A percentile compares a stretch with the other conserved stretches of the same genome.
Conservation (phyloP, 768 basidiomycete species). For the Trametes cingulata region DNA sequence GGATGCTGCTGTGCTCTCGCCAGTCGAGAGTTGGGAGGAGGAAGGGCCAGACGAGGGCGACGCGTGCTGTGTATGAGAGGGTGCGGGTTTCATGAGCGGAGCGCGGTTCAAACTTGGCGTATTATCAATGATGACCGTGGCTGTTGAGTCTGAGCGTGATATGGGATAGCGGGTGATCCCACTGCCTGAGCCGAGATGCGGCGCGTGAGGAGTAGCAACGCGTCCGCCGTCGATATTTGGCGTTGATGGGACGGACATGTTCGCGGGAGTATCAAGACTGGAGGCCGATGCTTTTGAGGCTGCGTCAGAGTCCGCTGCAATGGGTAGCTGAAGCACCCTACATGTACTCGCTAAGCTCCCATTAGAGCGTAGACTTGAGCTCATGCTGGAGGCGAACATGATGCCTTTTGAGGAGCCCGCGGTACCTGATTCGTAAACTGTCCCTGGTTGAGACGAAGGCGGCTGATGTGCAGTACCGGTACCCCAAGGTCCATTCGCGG, state of each 20-base stretch:
- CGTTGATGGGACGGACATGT: slow-evolving; percentile 5
- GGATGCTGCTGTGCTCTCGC: not conserved
- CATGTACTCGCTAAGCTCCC: slow-evolving; percentile 1
- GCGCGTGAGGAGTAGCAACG: slow-evolving; percentile 8
- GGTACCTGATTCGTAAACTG: too few species aligned
- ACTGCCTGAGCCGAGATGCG: slow-evolving; percentile 7
- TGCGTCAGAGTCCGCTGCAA: not conserved
- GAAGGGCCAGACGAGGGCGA: not conserved
- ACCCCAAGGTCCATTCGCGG: not conserved
- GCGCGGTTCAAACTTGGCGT: not conserved
- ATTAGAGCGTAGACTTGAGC: not conserved
- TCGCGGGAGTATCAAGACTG: slow-evolving; percentile 3
- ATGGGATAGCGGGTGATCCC: slow-evolving; percentile 15
- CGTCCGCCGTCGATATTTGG: not conserved
- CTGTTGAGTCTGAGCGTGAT: slow-evolving; percentile 17
- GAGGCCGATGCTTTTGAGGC: slow-evolving; percentile 1
- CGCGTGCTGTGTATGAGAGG: not conserved
- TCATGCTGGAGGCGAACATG: not conserved
- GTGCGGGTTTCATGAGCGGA: not conserved
- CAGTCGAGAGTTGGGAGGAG: not conserved
- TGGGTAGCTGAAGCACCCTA: not conserved
- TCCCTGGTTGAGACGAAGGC: too few species aligned
- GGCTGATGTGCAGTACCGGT: not conserved
- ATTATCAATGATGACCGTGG: slow-evolving; percentile 16
- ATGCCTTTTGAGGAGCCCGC: not conserved